Evolutionary conservation across 805 yeast genomes (phyloP).

Genomic region (Nematodospora valgi): DNA sequence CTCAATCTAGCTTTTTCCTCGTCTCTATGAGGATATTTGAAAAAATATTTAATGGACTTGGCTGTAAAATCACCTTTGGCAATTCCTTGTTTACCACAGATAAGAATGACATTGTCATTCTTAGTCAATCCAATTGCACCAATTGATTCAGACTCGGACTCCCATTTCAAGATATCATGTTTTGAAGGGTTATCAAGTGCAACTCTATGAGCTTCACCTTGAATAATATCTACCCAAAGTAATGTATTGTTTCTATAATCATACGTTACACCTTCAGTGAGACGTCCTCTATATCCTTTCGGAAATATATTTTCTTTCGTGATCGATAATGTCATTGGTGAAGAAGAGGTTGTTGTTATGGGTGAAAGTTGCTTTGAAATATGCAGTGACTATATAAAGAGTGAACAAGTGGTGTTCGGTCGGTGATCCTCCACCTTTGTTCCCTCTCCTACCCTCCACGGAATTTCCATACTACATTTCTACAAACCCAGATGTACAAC

Average conservation of each 20-base stretch:
- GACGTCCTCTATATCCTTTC: slow-evolving; percentile 39
- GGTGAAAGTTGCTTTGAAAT: too few species aligned
- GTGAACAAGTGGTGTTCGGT: too few species aligned
- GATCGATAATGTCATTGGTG: too few species aligned
- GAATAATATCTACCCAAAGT: slow-evolving; percentile 44
- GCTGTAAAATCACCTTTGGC: slow-evolving; percentile 47
- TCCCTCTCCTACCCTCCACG: too few species aligned
- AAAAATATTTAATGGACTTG: slow-evolving; percentile 36
- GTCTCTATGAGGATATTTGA: slow-evolving; percentile 33
- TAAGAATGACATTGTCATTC: slow-evolving; percentile 50
- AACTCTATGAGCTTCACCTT: slow-evolving; percentile 37
- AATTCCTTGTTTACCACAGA: slow-evolving; percentile 66
- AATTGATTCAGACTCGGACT: slow-evolving; percentile 39
- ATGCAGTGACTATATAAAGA: too few species aligned
- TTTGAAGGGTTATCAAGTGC: slow-evolving; percentile 13
- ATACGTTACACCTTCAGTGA: slow-evolving; percentile 68
- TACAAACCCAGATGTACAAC: too few species aligned
- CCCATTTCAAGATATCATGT: slow-evolving; percentile 39
- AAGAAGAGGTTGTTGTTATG: too few species aligned
- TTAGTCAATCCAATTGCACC: slow-evolving; percentile 74
- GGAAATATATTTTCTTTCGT: slow-evolving; percentile 15
- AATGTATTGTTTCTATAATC: slow-evolving; percentile 51
- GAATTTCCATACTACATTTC: too few species aligned
- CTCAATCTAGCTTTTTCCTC: slow-evolving; percentile 22
- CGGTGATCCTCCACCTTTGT: too few species aligned